A percentile compares a stretch with the other conserved stretches of the same genome.
phyloP scores from a whole-genome alignment of 805 yeast species.

The Pichia phayaonensis region DNA sequence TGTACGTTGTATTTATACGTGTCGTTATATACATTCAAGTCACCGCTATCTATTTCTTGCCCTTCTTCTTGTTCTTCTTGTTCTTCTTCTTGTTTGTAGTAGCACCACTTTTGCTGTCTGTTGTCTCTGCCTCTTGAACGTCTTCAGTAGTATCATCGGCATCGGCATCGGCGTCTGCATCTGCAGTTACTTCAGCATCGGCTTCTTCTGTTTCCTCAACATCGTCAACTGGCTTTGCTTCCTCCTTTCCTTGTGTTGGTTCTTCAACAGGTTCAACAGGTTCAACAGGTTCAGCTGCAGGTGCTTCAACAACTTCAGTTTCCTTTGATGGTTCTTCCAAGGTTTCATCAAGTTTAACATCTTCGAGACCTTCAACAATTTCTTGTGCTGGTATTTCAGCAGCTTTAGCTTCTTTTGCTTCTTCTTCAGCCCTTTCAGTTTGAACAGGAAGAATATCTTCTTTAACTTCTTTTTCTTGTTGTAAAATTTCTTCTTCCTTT shows the following conservation, averaged over 20 bases:
- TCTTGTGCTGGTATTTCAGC: not conserved
- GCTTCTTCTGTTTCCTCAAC: not conserved
- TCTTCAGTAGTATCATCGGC: not conserved
- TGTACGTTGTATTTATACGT: not conserved
- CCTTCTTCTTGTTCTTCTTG: conserved; percentile 14
- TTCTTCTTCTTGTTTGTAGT: conserved; percentile 7
- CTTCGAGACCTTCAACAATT: no score
- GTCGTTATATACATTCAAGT: not conserved
- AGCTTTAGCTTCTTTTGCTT: conserved; percentile 2
- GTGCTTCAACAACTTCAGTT: not conserved
- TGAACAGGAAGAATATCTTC: no score
- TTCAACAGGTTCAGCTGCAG: conserved; percentile 7
- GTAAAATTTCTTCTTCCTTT: conserved; percentile 1
- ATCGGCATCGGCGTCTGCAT: not conserved
- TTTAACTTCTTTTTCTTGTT: no score
- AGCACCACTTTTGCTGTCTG: not conserved
- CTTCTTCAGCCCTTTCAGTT: conserved; percentile 2
- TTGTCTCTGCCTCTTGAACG: not conserved
- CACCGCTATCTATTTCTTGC: conserved; percentile 5
- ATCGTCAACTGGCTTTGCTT: conserved; percentile 3
- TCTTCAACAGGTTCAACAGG: conserved; percentile 4
- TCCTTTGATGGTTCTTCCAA: not conserved
- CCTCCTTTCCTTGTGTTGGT: conserved; percentile 7
- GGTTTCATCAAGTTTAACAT: no score
- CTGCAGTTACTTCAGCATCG: not conserved